A percentile compares a stretch with the other conserved stretches of the same genome.
Conservation (phyloP, 2,329 filamentous ascomycete genomes). For the Aciculosporium take region DNA sequence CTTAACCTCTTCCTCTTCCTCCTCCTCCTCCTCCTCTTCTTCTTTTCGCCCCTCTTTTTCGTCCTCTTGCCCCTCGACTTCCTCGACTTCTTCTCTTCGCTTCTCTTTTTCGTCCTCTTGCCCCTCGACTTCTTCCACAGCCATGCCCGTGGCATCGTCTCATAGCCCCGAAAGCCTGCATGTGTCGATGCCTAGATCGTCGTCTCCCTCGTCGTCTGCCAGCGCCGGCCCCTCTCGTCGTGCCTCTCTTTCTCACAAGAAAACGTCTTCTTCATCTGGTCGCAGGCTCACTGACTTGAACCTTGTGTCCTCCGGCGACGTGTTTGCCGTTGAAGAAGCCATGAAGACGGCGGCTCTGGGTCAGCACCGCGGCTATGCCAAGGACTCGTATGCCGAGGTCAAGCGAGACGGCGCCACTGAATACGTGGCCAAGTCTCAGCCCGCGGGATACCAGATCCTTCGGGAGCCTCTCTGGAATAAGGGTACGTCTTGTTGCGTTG, state of each 20-base stretch:
- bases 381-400: constrained; percentile 41
- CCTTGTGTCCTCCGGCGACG: constrained; percentile 42
- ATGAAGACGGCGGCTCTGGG: constrained; percentile 48
- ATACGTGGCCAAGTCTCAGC: constrained; percentile 36
- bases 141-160: constrained; percentile 19
- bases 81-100: constrained; percentile 3
- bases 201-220: constrained; percentile 35
- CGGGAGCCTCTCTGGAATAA: constrained; percentile 52
- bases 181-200: constrained; percentile 40
- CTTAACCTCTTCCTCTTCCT: background rate
- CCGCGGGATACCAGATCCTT: constrained; percentile 46
- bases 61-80: no score
- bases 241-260: constrained; percentile 37
- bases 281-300: constrained; percentile 38
- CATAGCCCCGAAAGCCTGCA: constrained; percentile 34
- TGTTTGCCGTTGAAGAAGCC: constrained; percentile 40
- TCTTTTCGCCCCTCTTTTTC: no score
- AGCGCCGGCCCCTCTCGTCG: constrained; percentile 33
- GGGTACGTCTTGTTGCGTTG: constrained; percentile 27
- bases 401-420: constrained; percentile 39
- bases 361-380: constrained; percentile 44
- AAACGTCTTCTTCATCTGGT: constrained; percentile 34
- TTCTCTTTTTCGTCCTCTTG: constrained; percentile 6
- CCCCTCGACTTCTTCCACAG: constrained; percentile 7
- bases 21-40: background rate